phyloP scores from a whole-genome alignment of 1,284 basidiomycete species.

The Fomitopsis betulina region DNA sequence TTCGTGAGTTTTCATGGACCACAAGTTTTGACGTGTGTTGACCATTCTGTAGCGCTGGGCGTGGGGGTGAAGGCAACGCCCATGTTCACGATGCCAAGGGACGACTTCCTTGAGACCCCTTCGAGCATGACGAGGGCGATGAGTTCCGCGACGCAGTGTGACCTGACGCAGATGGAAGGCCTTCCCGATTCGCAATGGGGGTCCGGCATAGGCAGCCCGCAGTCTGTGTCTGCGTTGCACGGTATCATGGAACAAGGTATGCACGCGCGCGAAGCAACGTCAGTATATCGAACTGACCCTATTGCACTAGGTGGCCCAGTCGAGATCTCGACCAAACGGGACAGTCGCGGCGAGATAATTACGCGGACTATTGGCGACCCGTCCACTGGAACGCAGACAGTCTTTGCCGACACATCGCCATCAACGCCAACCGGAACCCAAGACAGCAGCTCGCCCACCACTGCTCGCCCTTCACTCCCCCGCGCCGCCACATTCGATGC shows the following conservation, averaged over 20 bases:
- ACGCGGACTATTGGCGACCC: conserved; percentile 44
- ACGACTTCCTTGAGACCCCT: conserved; percentile 11
- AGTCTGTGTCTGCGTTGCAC: conserved; percentile 49
- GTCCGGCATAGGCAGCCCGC: conserved; percentile 13
- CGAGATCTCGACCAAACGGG: conserved; percentile 48
- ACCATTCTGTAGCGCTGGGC: conserved; percentile 29
- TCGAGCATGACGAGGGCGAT: conserved; percentile 4
- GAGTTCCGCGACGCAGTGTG: background rate
- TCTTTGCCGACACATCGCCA: conserved; percentile 11
- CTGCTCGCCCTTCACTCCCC: conserved; percentile 16
- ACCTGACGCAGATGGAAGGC: conserved; percentile 2
- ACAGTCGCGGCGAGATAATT: conserved; percentile 36
- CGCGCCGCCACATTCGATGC: conserved; percentile 18
- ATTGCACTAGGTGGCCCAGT: conserved; percentile 51
- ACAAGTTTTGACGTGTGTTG: conserved; percentile 1
- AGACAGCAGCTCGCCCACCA: conserved; percentile 9
- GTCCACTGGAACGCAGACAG: conserved; percentile 37
- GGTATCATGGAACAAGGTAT: conserved; percentile 68
- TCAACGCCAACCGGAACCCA: conserved; percentile 14
- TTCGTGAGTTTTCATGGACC: conserved; percentile 38
- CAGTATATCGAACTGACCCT: conserved; percentile 30
- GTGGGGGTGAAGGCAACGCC: conserved; percentile 32
- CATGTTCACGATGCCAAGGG: conserved; percentile 12
- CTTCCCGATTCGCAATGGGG: conserved; percentile 9
- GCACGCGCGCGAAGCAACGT: conserved; percentile 37